A percentile compares a stretch with the other conserved stretches of the same genome.
Evolutionary conservation across 306 rosid genomes (phyloP).

Genomic region (Fagus sylvatica): DNA sequence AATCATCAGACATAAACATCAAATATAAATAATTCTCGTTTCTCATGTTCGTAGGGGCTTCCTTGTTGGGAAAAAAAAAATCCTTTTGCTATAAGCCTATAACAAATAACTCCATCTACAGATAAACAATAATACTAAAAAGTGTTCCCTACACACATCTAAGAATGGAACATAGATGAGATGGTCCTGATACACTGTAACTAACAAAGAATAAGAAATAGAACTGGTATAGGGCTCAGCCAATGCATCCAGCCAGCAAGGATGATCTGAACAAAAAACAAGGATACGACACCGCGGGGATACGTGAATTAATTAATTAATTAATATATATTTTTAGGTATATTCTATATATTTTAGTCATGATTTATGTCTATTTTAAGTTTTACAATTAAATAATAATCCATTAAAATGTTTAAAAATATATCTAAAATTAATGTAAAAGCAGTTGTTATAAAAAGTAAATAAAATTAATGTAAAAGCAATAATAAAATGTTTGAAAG

Average conservation of each 20-base stretch:
- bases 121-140: not conserved
- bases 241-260: constrained; percentile 4
- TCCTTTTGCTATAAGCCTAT: not conserved
- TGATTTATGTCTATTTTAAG: too few species aligned
- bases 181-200: not conserved
- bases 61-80: not conserved
- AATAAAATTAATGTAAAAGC: too few species aligned
- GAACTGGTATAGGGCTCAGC: not conserved
- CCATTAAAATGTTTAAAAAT: too few species aligned
- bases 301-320: not conserved
- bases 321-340: not conserved
- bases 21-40: too few species aligned
- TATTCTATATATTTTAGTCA: not conserved
- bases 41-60: not conserved
- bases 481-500: too few species aligned
- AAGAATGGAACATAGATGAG: not conserved
- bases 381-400: too few species aligned
- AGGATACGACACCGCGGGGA: too few species aligned
- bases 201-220: not conserved
- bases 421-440: too few species aligned
- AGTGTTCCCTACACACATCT: not conserved
- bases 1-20: not conserved
- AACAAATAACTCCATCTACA: not conserved
- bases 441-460: too few species aligned
- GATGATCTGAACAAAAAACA: not conserved